A percentile compares a stretch with the other conserved stretches of the same genome.
Evolutionary conservation across 2,329 filamentous ascomycete genomes (phyloP).

Genomic region (Hypocreales sp.): DNA sequence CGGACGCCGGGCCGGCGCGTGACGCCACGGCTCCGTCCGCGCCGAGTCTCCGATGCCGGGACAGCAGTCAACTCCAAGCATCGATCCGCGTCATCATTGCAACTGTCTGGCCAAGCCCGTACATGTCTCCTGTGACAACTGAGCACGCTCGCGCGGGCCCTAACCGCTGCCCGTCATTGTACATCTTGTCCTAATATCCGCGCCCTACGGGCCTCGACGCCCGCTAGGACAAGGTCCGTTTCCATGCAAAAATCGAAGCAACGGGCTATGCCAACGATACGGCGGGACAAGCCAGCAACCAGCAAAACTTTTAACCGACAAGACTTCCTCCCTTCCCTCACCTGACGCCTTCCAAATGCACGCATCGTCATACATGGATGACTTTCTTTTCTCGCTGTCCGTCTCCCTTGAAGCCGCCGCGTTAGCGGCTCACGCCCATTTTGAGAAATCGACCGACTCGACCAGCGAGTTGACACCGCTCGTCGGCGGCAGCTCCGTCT

Average conservation of each 20-base stretch:
- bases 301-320: constrained; percentile 1
- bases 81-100: too few relatives aligned
- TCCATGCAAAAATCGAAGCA: neutral
- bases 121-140: too few relatives aligned
- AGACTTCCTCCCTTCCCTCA: neutral
- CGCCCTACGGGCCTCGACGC: too few relatives aligned
- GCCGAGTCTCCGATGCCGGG: too few relatives aligned
- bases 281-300: too few relatives aligned
- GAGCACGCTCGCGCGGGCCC: too few relatives aligned
- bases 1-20: too few relatives aligned
- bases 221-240: neutral
- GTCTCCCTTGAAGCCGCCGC: neutral
- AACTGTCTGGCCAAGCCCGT: too few relatives aligned
- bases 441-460: constrained; percentile 23
- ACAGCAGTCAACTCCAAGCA: too few relatives aligned
- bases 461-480: constrained; percentile 15
- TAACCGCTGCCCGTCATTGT: too few relatives aligned
- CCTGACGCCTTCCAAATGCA: constrained; percentile 1
- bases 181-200: too few relatives aligned
- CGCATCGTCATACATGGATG: constrained; percentile 1
- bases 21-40: too few relatives aligned
- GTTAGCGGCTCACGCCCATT: constrained; percentile 17
- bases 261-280: neutral
- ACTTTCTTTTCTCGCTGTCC: neutral
- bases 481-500: constrained; percentile 30